Evolutionary conservation across 345 rosid species (phyloP).

Genomic region (Anastatica hierochuntica): DNA sequence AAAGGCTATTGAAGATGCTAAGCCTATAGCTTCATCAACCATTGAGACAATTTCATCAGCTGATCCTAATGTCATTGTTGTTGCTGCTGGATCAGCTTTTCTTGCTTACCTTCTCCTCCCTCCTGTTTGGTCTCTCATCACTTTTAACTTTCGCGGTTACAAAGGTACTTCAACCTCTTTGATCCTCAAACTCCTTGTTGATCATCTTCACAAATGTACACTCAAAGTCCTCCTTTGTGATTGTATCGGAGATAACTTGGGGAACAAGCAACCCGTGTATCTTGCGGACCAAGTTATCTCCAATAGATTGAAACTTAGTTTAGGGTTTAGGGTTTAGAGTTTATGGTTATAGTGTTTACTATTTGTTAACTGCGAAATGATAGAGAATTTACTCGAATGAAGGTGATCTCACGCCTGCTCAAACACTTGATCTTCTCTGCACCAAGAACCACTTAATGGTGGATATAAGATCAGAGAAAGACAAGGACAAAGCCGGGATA

Average conservation of each 20-base stretch:
- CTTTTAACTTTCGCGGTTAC: conserved; percentile 80
- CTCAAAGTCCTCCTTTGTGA: too few species aligned
- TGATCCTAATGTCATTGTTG: conserved; percentile 64
- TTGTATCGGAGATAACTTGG: too few species aligned
- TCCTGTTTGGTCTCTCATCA: conserved; percentile 62
- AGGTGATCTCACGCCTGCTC: conserved; percentile 89
- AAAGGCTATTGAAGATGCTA: conserved; percentile 56
- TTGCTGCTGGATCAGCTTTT: conserved; percentile 58
- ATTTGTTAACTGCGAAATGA: too few species aligned
- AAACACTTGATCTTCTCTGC: conserved; percentile 59
- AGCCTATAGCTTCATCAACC: conserved; percentile 77
- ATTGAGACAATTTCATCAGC: conserved; percentile 60
- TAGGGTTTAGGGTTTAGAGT: too few species aligned
- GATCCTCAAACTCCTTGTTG: too few species aligned
- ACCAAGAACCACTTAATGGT: conserved; percentile 51
- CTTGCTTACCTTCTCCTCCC: conserved; percentile 64
- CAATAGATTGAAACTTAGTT: too few species aligned
- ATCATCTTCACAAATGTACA: too few species aligned
- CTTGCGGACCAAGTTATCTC: too few species aligned
- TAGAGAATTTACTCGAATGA: too few species aligned
- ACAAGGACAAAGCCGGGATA: conserved; percentile 70
- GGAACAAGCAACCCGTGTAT: too few species aligned
- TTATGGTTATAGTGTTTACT: too few species aligned
- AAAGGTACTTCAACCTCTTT: too few species aligned
- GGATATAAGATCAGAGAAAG: conserved; percentile 90